Conservation (phyloP, 352 stramenopile genomes). For the Ophiocytium majus region DNA sequence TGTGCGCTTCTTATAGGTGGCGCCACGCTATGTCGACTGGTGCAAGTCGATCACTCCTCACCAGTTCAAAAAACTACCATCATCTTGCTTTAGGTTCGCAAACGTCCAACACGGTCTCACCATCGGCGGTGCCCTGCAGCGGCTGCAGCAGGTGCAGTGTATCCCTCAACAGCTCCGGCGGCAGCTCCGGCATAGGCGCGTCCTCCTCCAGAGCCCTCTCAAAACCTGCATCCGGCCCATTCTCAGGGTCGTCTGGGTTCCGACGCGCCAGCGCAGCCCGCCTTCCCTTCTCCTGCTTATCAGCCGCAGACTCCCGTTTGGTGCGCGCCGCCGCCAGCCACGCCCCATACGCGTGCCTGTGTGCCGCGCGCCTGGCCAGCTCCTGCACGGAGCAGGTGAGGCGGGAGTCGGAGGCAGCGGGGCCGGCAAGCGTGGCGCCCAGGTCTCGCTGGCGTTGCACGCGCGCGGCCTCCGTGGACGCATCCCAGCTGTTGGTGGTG, state of each 20-base stretch:
- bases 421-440: neutral
- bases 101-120: too few species aligned
- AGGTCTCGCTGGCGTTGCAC: neutral
- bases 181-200: neutral
- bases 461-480: neutral
- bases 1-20: too few species aligned
- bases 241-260: slow-evolving; percentile 31
- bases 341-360: slow-evolving; percentile 24
- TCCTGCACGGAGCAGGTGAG: slow-evolving; percentile 1
- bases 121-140: too few species aligned
- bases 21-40: too few species aligned
- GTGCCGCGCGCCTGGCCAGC: neutral
- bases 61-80: too few species aligned
- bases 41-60: too few species aligned
- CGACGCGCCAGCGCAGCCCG: neutral
- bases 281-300: slow-evolving; percentile 62
- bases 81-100: too few species aligned
- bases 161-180: slow-evolving; percentile 58
- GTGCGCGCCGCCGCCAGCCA: slow-evolving; percentile 22
- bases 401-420: neutral
- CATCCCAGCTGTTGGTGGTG: slow-evolving; percentile 19
- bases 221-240: neutral
- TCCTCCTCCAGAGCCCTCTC: neutral
- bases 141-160: slow-evolving; percentile 84
- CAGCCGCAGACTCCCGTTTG: slow-evolving; percentile 58